Evolutionary conservation across 83 land plant species (phyloP), one percentile per base, ranked within the genome.

Genomic region (Isoetes engelmannii): DNA sequence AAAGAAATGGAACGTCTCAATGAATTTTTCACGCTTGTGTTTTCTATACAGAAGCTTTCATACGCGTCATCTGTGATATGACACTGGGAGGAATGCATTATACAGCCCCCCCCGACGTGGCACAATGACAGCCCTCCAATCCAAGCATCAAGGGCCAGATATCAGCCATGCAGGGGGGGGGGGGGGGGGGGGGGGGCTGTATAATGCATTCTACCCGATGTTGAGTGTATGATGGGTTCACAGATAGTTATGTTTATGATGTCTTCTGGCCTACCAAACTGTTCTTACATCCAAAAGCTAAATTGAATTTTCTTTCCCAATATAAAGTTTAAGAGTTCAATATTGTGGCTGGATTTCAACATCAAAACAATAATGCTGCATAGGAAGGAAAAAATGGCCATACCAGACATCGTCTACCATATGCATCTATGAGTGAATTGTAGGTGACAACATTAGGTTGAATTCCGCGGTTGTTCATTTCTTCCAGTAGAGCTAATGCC

Each of bases 401-500:
- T 50, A 80, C 80, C 80, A 73, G 74, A 53, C 74, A 45, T 0
- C 77, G 75, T 15, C 86, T 82, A 15, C 94, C 97, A 80, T 92
- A 85, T 4, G 97, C 94, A 83, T 90, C 88, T 62, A 94, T 87
- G 44, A 94, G 86, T 0, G 99, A 86, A 69, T 94, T 94, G 71
- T 84, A 94, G 51, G 99, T 95, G 19, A 91, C 91, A 51, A 95
- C 86, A 82, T 95, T 95, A 6, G 97, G 99, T 54, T 73, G 77
- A 55, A 95, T 87, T 7, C 97, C 99, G 57, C 77, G 84, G 65
- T 75, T 79, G 19, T 75, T 83, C 99, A 95, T 95, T 75, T 88
- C 83, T 63, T 88, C 84, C 28, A 95, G 86, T 70, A 91, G 57
- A 28, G 69, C 78, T 47, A 85, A 78, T 17, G 91, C 93, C 9